These are phyloP conservation scores for Cladochytrium replicatum DNA, from an alignment of 192 early-diverging fungal species.

Conservation along the genomic window DNA sequence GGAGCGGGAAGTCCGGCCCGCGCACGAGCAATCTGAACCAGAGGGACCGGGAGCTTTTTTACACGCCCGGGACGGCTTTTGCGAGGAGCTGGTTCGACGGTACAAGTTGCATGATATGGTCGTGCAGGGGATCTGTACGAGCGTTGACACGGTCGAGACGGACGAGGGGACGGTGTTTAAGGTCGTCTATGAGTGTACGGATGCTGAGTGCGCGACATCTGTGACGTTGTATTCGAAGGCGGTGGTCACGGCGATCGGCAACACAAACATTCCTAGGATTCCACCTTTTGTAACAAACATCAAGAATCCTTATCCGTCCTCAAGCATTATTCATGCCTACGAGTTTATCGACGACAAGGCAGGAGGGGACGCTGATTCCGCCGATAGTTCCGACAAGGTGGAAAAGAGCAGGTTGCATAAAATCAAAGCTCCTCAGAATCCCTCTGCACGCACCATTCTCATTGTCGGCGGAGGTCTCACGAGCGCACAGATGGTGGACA, in stretches of 20 bases:
- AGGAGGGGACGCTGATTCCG: neutral
- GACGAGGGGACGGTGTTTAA: too few relatives aligned
- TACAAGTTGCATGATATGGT: constrained; percentile 5
- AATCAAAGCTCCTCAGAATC: neutral
- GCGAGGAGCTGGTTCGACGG: neutral
- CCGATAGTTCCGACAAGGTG: neutral
- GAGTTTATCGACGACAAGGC: constrained; percentile 4
- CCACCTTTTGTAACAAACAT: constrained; percentile 2
- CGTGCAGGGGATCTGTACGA: constrained; percentile 1
- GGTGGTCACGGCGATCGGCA: constrained; percentile 6
- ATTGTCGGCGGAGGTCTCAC: constrained; percentile 10
- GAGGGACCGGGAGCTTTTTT: constrained; percentile 1
- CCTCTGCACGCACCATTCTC: neutral
- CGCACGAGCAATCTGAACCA: neutral
- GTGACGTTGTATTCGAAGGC: neutral
- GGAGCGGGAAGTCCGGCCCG: too few relatives aligned
- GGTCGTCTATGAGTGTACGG: too few relatives aligned
- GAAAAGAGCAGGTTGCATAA: neutral
- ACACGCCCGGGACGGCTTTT: constrained; percentile 1
- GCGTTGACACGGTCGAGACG: neutral
- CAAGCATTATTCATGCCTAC: constrained; percentile 7
- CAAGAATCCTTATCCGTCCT: too few relatives aligned
- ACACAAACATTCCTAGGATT: constrained; percentile 1
- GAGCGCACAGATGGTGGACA: constrained; percentile 6
- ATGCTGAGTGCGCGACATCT: too few relatives aligned